Evolutionary conservation across 495 filamentous ascomycete genomes (phyloP), one percentile per base, ranked within the genome.

Genomic region (Neurospora tetrasperma): DNA sequence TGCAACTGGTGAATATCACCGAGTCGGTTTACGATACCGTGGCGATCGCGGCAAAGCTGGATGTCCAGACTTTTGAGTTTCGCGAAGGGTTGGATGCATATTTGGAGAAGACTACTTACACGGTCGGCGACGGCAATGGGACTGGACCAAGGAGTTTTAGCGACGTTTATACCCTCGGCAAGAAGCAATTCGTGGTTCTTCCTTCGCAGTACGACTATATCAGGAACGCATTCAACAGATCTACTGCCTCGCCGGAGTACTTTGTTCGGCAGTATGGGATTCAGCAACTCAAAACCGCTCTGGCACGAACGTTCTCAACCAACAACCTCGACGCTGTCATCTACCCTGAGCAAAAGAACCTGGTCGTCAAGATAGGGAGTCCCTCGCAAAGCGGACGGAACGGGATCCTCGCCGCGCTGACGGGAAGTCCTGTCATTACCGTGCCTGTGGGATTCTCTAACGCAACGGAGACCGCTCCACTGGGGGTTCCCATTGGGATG

Each of bases 341-440:
- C 72, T 92, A 91, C 76, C 90, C 89, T 11, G 87, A 91, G 77
- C 90, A 92, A 74, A 84, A 85, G 72, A 89, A 89, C 69, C 80
- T 92, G 1, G 87, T 89, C 18, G 88, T 90, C 16, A 83, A 84
- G 44, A 78, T 90, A 62, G 89, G 89, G 5, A 80, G 81, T 5
- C 82, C 82, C 0, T 83, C 82, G 0, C 90, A 91, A 79, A 77
- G 78, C 38, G 88, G 88, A 12, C 80, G 90, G 4, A 92, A 92
- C 78, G 90, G 90, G 31, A 87, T 91, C 38, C 78, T 91, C 6
- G 90, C 88, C 4, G 90, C 89, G 5, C 76, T 91, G 74, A 90
- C 89, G 5, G 90, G 89, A 8, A 78, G 76, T n/a, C 90, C 90
- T 5, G 89, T 90, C 35, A 83, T 92, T 38, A 88, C 86, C 71